Evolutionary conservation across 73 alveolate species (phyloP).

Genomic region (Stentor coeruleus): DNA sequence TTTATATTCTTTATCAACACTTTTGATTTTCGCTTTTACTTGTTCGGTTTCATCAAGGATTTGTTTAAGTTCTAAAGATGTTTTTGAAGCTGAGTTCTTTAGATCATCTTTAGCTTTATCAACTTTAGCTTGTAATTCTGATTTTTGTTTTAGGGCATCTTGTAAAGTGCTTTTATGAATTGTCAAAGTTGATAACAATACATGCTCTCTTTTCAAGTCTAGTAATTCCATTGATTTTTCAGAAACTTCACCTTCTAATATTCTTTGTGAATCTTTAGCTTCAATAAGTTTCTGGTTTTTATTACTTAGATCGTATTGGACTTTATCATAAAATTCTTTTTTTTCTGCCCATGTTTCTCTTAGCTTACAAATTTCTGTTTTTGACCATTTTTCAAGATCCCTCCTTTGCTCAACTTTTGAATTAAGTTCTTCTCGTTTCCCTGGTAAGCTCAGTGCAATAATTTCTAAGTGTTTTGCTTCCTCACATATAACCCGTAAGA

Average conservation of each 20-base stretch:
- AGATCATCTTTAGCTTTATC: not conserved
- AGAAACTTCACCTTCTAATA: not conserved
- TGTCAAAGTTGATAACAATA: not conserved
- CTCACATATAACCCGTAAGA: not conserved
- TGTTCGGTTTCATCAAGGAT: not conserved
- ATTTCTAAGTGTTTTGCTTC: not conserved
- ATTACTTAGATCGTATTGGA: not conserved
- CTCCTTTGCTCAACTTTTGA: not conserved
- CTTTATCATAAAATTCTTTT: not conserved
- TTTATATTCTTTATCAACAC: not conserved
- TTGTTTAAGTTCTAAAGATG: not conserved
- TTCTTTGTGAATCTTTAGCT: not conserved
- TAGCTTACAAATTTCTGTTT: not conserved
- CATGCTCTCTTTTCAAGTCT: not conserved
- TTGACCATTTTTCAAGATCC: not conserved
- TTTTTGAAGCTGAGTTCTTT: not conserved
- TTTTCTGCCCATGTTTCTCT: not conserved
- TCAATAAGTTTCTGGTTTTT: not conserved
- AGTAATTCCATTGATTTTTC: not conserved
- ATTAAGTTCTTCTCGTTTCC: not conserved
- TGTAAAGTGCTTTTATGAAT: not conserved
- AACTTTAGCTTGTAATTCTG: not conserved
- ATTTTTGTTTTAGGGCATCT: not conserved
- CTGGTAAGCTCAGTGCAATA: not conserved
- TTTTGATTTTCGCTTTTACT: not conserved